Evolutionary conservation across 305 asterid species (phyloP), one percentile per base, ranked within the genome.

Genomic region (Plantago coronopus): DNA sequence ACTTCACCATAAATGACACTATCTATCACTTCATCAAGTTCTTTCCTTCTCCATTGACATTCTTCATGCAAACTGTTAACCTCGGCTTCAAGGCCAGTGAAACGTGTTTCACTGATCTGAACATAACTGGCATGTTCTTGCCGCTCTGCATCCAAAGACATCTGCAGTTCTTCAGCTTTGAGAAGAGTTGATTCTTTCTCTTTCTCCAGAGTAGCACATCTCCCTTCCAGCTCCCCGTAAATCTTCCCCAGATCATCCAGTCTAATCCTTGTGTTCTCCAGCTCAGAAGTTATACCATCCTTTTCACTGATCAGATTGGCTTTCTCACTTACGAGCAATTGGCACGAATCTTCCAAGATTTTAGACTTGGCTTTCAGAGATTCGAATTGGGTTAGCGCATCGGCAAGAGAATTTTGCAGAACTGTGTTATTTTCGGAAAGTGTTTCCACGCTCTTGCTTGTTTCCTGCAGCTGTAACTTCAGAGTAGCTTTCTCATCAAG

Each of bases 261-360:
- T 65, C 74, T 76, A 65, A 63, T 54, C 64, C 58, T 73, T 15
- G 89, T 68, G 67, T 65, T 71, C 65, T 77, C 84, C 76, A 94
- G 74, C 75, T 82, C 78, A 77, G 81, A 76, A 74, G 70, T 62
- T 69, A 94, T 64, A 62, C 62, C 72, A 61, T 74, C 89, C 60
- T 86, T 90, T 68, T 81, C 93, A 70, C 68, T 61, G 51, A 72
- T 62, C 70, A 94, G 81, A 73, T 53, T 79, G 62, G 81, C 80
- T 75, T 89, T 94, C 81, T 89, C 88, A 74, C 78, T 71, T 37
- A 72, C 82, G 40, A 87, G 95, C 66, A 87, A 64, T 67, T 81
- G 89, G 73, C 75, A 79, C 27, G 96, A 87, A 73, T 84, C 94
- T 76, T 85, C 97, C 63, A 87, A 69, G 65, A 70, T 78, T 72